These are phyloP conservation scores for Cladosporium sp. DNA, from an alignment of 2,329 filamentous ascomycete species.

Conservation along the genomic window DNA sequence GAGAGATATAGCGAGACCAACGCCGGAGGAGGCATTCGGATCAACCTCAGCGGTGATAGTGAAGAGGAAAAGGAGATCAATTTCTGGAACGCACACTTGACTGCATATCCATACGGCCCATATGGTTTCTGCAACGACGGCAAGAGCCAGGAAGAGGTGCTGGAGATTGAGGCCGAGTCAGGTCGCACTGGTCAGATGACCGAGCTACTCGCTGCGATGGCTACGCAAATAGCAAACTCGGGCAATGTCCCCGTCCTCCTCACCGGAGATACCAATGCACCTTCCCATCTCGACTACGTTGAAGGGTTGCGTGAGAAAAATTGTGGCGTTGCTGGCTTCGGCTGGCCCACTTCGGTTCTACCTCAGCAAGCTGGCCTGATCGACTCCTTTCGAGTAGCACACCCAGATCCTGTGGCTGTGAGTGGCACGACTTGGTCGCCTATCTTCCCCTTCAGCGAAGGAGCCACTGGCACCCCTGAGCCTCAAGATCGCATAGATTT, in stretches of 20 bases:
- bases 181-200: constrained; percentile 6
- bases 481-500: constrained; percentile 16
- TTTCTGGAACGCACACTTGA: constrained; percentile 14
- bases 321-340: constrained; percentile 12
- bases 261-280: constrained; percentile 12
- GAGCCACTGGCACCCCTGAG: constrained; percentile 3
- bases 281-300: constrained; percentile 12
- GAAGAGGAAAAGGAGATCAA: constrained; percentile 3
- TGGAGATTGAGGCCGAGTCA: not conserved
- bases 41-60: constrained; percentile 10
- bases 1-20: not conserved
- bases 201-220: constrained; percentile 5
- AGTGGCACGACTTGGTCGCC: constrained; percentile 13
- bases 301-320: constrained; percentile 1
- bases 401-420: constrained; percentile 3
- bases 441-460: constrained; percentile 6
- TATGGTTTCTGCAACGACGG: constrained; percentile 14
- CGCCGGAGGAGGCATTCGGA: not conserved
- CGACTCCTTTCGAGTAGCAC: constrained; percentile 9
- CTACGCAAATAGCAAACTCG: not conserved
- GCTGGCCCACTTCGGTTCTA: constrained; percentile 12
- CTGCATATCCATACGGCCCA: constrained; percentile 12
- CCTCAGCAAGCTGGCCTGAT: constrained; percentile 13
- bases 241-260: not conserved
- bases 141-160: not conserved